A percentile compares a stretch with the other conserved stretches of the same genome.
Conservation (phyloP, 352 stramenopile genomes). For the Globisporangium mamillatum region DNA sequence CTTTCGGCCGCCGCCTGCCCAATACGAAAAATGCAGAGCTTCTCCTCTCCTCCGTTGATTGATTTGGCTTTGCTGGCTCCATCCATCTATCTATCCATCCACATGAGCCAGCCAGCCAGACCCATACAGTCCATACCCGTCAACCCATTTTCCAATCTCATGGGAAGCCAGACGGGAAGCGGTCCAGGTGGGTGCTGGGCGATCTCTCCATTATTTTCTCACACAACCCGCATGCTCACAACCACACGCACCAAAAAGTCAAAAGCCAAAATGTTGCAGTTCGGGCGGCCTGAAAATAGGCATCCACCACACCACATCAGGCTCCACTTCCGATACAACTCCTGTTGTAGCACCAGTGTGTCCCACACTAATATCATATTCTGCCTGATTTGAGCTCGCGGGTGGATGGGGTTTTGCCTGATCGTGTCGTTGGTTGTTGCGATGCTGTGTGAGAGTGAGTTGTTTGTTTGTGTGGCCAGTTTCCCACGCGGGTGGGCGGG, state of each 20-base stretch:
- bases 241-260: not conserved
- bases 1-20: not conserved
- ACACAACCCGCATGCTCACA: not conserved
- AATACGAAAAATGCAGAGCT: not conserved
- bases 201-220: not conserved
- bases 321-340: not conserved
- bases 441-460: constrained; percentile 1
- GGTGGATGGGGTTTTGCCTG: not conserved
- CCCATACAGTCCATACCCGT: not conserved
- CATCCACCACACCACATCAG: not conserved
- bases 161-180: too few species aligned
- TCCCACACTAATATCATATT: not conserved
- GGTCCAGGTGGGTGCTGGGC: not conserved
- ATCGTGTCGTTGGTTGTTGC: constrained; percentile 7
- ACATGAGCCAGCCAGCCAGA: not conserved
- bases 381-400: not conserved
- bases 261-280: constrained; percentile 14
- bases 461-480: constrained; percentile 10
- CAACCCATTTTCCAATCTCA: not conserved
- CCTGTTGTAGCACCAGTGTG: not conserved
- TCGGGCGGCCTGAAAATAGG: constrained; percentile 5
- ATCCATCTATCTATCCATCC: not conserved
- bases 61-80: not conserved
- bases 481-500: not conserved
- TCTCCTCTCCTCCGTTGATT: not conserved